phyloP scores from a whole-genome alignment of 176 grass and related monocot genomes.

The Oryza meridionalis region DNA sequence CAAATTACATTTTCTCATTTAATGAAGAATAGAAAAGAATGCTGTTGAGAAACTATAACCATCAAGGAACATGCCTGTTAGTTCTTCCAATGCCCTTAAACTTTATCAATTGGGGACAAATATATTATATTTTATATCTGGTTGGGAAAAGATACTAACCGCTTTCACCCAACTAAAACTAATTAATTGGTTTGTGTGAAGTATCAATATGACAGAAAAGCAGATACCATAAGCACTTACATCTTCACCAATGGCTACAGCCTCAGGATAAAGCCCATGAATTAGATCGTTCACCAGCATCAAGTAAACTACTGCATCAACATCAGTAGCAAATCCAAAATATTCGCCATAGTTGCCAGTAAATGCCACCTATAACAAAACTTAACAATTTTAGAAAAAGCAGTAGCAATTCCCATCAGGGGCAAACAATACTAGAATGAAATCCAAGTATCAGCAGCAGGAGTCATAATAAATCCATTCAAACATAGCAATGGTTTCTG shows the following conservation, averaged over 20 bases:
- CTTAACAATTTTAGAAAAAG: slow-evolving; percentile 27
- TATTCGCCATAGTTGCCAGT: slow-evolving; percentile 96
- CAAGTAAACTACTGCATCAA: slow-evolving; percentile 90
- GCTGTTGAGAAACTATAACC: slow-evolving; percentile 17
- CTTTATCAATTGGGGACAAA: background rate
- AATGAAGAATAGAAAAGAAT: slow-evolving; percentile 20
- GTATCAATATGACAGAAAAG: background rate
- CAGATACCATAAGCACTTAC: slow-evolving; percentile 54
- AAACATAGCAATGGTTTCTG: slow-evolving; percentile 9
- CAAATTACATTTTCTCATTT: background rate
- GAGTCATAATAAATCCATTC: slow-evolving; percentile 9
- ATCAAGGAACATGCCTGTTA: slow-evolving; percentile 3
- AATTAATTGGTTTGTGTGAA: slow-evolving; percentile 6
- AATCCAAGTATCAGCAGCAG: background rate
- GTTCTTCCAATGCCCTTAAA: background rate
- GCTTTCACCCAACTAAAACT: slow-evolving; percentile 10
- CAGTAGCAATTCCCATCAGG: background rate
- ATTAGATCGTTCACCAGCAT: slow-evolving; percentile 98
- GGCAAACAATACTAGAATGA: background rate
- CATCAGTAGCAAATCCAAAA: slow-evolving; percentile 94
- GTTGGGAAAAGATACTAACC: background rate
- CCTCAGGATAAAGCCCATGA: slow-evolving; percentile 82
- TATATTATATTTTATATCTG: slow-evolving; percentile 15
- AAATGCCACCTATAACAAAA: slow-evolving; percentile 67
- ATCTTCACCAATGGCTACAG: slow-evolving; percentile 90